These are phyloP conservation scores for Omphalotus olearius DNA, from an alignment of 1,284 basidiomycete genomes.

Conservation along the genomic window DNA sequence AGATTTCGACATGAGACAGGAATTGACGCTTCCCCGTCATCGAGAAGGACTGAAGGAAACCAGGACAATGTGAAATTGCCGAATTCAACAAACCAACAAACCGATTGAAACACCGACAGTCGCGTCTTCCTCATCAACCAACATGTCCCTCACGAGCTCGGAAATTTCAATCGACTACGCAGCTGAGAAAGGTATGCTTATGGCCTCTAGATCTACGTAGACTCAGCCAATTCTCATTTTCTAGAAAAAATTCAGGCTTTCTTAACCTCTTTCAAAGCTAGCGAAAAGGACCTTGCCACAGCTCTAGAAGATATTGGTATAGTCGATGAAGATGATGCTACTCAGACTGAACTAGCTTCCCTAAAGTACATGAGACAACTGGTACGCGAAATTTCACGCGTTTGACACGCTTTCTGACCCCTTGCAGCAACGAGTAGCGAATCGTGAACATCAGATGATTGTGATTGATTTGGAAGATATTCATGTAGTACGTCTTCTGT, in stretches of 20 bases:
- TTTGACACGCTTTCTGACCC: conserved; percentile 27
- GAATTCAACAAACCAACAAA: neutral
- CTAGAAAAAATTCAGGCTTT: conserved; percentile 69
- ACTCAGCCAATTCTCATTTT: conserved; percentile 13
- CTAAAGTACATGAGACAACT: conserved; percentile 90
- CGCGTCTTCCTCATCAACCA: neutral
- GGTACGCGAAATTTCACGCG: conserved; percentile 42
- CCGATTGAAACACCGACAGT: conserved; percentile 33
- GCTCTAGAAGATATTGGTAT: conserved; percentile 72
- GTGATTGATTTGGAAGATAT: conserved; percentile 83
- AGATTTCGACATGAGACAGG: neutral
- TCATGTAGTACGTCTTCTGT: conserved; percentile 43
- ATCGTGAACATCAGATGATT: conserved; percentile 86
- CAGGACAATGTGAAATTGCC: conserved; percentile 2
- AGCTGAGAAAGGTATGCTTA: conserved; percentile 11
- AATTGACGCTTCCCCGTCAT: conserved; percentile 11
- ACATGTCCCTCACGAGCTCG: conserved; percentile 3
- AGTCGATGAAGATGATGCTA: conserved; percentile 47
- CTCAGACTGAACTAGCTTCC: conserved; percentile 33
- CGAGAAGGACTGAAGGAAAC: conserved; percentile 8
- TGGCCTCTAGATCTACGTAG: conserved; percentile 4
- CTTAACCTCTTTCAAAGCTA: conserved; percentile 60
- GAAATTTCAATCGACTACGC: conserved; percentile 36
- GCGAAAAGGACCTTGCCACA: conserved; percentile 63
- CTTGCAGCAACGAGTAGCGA: conserved; percentile 83